phyloP scores from a whole-genome alignment of 768 basidiomycete species.

The Trametes cingulata region DNA sequence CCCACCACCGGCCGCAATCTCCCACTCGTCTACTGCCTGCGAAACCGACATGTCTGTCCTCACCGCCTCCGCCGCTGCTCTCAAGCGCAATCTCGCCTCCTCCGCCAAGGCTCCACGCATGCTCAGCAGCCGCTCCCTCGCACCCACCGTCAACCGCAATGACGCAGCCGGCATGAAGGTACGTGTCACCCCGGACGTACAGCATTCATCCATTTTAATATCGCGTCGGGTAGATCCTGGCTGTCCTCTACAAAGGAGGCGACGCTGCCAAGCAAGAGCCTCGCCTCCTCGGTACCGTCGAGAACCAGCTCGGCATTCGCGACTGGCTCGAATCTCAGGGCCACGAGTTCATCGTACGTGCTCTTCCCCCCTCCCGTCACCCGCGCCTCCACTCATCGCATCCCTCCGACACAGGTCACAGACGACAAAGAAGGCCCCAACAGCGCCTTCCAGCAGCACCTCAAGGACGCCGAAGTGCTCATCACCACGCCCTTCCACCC shows the following conservation, averaged over 20 bases:
- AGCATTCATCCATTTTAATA: not conserved
- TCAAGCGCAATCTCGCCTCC: slow-evolving; percentile 13
- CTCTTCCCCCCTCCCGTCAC: not conserved
- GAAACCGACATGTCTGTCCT: slow-evolving; percentile 14
- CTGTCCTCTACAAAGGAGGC: slow-evolving; percentile 72
- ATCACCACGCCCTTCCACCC: slow-evolving; percentile 89
- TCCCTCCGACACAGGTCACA: slow-evolving; percentile 52
- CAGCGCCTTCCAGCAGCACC: slow-evolving; percentile 81
- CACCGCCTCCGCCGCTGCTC: slow-evolving; percentile 12
- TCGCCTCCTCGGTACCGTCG: slow-evolving; percentile 75
- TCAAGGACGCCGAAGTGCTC: slow-evolving; percentile 75
- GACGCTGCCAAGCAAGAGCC: slow-evolving; percentile 67
- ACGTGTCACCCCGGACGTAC: not conserved
- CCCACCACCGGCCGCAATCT: not conserved
- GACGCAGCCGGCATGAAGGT: slow-evolving; percentile 17
- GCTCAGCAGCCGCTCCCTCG: slow-evolving; percentile 16
- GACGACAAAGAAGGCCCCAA: slow-evolving; percentile 82
- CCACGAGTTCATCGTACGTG: slow-evolving; percentile 70
- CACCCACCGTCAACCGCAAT: slow-evolving; percentile 14
- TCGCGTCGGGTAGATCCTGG: slow-evolving; percentile 48
- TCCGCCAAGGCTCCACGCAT: slow-evolving; percentile 13
- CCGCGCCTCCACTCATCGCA: not conserved
- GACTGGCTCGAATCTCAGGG: slow-evolving; percentile 71
- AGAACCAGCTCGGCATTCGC: slow-evolving; percentile 81
- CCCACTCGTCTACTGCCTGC: too few relatives aligned